Base-by-base conservation (phyloP, 768 basidiomycete genomes). In the Fomitopsis pulvina region DNA sequence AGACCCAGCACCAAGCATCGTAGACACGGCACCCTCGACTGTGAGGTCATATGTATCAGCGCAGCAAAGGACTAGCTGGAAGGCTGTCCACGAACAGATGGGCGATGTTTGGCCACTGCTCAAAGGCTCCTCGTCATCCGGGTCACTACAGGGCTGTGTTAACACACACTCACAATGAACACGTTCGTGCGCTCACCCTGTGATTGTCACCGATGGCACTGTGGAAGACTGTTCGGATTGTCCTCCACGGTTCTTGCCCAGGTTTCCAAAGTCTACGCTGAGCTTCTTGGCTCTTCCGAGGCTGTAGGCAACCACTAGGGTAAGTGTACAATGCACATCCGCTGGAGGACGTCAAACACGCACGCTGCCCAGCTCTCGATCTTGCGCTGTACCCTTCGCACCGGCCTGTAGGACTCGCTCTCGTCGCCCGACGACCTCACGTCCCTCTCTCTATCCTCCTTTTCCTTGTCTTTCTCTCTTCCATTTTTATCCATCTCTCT, bases 31-130 rank as follows among this genome's bases (percentile, higher is more conserved):
- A 37, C 18, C 18, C 34, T 37, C 34, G 34, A 37, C 34, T 37
- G 14, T 32, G 53, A 52, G 4, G 56, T 47, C 43, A 57, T 59
- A 47, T 56, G 59, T 60, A 45, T 27, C 10, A 10, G 41, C 25
- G 9, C 30, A 7, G n/a, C 5, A 1, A 25, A 27, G 24, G 51
- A 48, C 12, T 20, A 27, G 28, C 11, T 21, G 16, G n/a, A 4
- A 11, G 22, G 4, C 11, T 32, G 10, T 32, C 18, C 11, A 60
- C 76, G 58, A 63, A 83, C 86, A 81, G 53, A 77, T 68, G 5
- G 87, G 85, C 22, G 87, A 91, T 1, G 74, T 78, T 59, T 87
- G 87, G 0, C 85, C 86, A 58, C 87, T 89, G 62, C 87, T 89
- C 44, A 85, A 65, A n/a, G 83, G 66, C 12, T 85, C 81, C 12